Percentiles rank a stretch among this genome's conserved stretches.
These are phyloP conservation scores for Vanrija sp. DNA, from an alignment of 1,284 basidiomycete genomes.

Conservation along the genomic window DNA sequence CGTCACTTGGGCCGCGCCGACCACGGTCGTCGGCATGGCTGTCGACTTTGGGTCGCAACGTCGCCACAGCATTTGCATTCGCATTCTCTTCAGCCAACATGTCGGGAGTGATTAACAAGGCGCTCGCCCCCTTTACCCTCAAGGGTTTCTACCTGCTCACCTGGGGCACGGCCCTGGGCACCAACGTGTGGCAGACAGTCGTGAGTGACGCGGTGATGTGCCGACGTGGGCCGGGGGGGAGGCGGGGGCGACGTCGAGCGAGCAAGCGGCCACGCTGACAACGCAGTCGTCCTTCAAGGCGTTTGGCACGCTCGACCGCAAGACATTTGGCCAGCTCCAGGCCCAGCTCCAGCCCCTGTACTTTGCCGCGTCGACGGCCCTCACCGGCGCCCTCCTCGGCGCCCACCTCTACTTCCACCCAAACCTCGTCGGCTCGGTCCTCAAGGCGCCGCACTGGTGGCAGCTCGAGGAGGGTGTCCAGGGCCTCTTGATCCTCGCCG, in stretches of 20 bases:
- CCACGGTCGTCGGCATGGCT: too few species aligned
- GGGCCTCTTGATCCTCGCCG: constrained; percentile 59
- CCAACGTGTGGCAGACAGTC: constrained; percentile 43
- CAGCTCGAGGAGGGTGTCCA: constrained; percentile 63
- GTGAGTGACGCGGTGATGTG: constrained; percentile 25
- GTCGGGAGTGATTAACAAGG: constrained; percentile 20
- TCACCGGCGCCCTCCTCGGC: constrained; percentile 58
- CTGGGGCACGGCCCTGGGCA: constrained; percentile 47
- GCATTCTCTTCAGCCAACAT: constrained; percentile 15
- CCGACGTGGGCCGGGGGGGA: too few species aligned
- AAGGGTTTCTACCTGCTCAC: constrained; percentile 49
- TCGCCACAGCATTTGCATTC: background rate
- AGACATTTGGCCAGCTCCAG: constrained; percentile 70
- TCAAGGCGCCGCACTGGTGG: constrained; percentile 51
- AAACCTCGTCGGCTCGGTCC: constrained; percentile 51
- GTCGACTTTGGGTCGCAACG: too few species aligned
- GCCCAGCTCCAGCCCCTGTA: constrained; percentile 70
- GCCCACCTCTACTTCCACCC: constrained; percentile 66
- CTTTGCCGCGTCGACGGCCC: constrained; percentile 60
- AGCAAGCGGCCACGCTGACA: background rate
- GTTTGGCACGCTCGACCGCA: constrained; percentile 51
- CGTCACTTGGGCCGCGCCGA: too few species aligned
- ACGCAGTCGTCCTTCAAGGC: constrained; percentile 29
- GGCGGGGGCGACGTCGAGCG: too few species aligned
- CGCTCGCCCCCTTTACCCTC: constrained; percentile 45